phyloP scores from a whole-genome alignment of 371 early-diverging fungal genomes.

The Mucor indicus region DNA sequence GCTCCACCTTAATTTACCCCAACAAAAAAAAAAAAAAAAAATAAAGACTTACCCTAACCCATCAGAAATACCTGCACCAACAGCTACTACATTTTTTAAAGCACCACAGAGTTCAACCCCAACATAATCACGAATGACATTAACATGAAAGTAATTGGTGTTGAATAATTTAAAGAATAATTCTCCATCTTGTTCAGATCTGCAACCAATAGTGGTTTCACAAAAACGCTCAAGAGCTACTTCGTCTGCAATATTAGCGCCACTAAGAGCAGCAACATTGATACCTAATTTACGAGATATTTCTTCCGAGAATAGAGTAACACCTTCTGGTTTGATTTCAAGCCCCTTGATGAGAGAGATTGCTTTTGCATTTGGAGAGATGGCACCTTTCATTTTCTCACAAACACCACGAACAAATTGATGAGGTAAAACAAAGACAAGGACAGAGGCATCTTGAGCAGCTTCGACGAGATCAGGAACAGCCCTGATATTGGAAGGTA shows the following conservation, averaged over 20 bases:
- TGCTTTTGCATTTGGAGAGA: conserved; percentile 73
- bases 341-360: conserved; percentile 97
- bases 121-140: conserved; percentile 79
- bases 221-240: conserved; percentile 94
- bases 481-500: conserved; percentile 88
- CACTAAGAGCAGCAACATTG: conserved; percentile 87
- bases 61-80: conserved; percentile 96
- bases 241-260: conserved; percentile 99
- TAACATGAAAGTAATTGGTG: conserved; percentile 85
- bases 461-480: conserved; percentile 78
- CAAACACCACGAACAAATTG: conserved; percentile 91
- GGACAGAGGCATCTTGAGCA: conserved; percentile 78
- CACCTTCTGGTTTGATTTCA: conserved; percentile 70
- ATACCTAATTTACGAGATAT: conserved; percentile 79
- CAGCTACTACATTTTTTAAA: conserved; percentile 98
- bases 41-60: conserved; percentile 66
- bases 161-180: conserved; percentile 63
- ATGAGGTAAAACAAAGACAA: conserved; percentile 97
- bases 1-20: too few species aligned
- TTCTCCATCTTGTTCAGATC: conserved; percentile 66
- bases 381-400: conserved; percentile 66
- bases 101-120: conserved; percentile 98
- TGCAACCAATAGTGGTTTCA: conserved; percentile 95
- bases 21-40: too few species aligned
- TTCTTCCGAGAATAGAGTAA: conserved; percentile 85